Base-by-base conservation (phyloP, 306 rosid genomes). In the Malus fusca region DNA sequence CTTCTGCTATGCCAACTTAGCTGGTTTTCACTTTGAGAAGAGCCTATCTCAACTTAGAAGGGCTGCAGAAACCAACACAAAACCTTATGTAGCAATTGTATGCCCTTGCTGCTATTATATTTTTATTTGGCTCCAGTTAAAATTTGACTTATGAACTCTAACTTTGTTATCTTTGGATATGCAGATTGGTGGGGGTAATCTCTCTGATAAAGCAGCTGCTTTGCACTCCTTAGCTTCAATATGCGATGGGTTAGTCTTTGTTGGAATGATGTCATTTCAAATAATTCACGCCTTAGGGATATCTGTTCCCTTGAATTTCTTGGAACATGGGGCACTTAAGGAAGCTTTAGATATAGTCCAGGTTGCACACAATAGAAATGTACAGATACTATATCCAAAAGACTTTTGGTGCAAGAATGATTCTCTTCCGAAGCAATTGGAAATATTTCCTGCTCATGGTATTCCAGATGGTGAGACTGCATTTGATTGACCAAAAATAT, bases 251-350 rank as follows among this genome's bases (percentile, higher is more conserved):
- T 77, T 95, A 75, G 78, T 90, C 78, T 92, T 92, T 80, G 88
- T 92, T 75, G 98, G 98, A 76, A 84, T 84, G 91, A 95, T 90
- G 92, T 81, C 96, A 74, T 90, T 95, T 81, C 98, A 90, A 87
- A 81, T 95, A 85, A 95, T 95, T 93, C 85, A 85, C 62, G 93
- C 90, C 68, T 80, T 90, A 73, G 91, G 92, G 44, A 68, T 90
- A 64, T 74, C 90, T 15, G 82, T 92, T 82, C 94, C 96, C 73
- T 69, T 26, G 72, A 61, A 76, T 67, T 82, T 88, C 76, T 77
- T 87, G 75, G 97, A 90, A 30, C 87, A 6, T 22, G 83, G 88
- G 71, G 84, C 86, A 62, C 56, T 79, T 42, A 75, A 73, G 67
- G 86, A 84, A 78, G 93, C 96, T 82, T 76, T 74, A 68, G 80